Base-by-base conservation (phyloP, 805 yeast genomes). In the Torulaspora gathmanii region DNA sequence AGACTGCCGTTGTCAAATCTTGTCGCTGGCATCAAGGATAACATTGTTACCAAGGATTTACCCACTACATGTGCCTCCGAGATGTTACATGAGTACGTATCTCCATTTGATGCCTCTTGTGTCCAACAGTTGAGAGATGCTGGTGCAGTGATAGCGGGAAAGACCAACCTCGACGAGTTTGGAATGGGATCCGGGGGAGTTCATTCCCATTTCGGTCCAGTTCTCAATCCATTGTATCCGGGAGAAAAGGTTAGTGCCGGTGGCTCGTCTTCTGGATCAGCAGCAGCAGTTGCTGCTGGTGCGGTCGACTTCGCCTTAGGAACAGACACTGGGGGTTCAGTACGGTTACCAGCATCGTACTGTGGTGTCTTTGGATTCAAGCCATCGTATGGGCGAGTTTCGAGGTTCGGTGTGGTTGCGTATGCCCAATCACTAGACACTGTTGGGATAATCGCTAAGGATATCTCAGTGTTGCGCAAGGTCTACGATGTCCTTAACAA, bases 301-400 rank as follows among this genome's bases (percentile, higher is more conserved):
- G 58, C 80, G 50, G 63, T 55, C 1, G 87, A 83, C 59, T 80
- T 86, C 55, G 77, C 95, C 1, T 65, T 93, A 29, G 99, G 99
- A 0, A 86, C 98, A 1, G 99, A 93, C 57, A 93, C 99, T 0
- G 99, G 99, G 4, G 99, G 99, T 0, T 88, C 97, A 0, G 87
- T 93, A 0, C 73, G 99, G 49, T 70, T 87, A 16, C 99, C 99
- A 0, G 95, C 95, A 1, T 82, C 95, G 15, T 88, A 83, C 62
- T 82, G 91, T 53, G 86, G 90, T 1, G 74, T 84, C 0, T 68
- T 79, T 25, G 99, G 99, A 1, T 88, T 88, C 69, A 93, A 93
- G 63, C 99, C 99, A 1, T 75, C 93, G 0, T 93, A 93, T 63
- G 99, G 99, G 0, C 72, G 96, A 30, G 70, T 93, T 2, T 89